Evolutionary conservation across 306 rosid species (phyloP), one percentile per base, ranked within the genome.

Genomic region (Vigna angularis): DNA sequence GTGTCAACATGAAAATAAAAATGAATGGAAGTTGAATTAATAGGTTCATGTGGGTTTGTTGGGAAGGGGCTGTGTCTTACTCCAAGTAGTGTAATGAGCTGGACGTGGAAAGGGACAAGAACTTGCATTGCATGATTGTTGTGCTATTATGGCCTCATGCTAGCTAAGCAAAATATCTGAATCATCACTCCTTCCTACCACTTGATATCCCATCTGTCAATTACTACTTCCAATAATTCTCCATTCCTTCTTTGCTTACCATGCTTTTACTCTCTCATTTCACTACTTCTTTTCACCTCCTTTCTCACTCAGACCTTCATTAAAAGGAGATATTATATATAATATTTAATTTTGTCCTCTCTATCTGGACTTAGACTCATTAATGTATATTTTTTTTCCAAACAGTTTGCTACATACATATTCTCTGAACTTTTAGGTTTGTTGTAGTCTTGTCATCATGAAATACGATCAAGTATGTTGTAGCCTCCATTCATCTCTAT

Each of bases 1-100:
- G 20, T 82, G 26, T 18, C 44, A 22, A 62, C 5, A 32, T 45
- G 68, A 8, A 72, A 69, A 65, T 40, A 45, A 36, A 76, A 16
- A 55, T 51, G 63, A 81, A 59, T 78, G 69, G 48, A 18, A 67
- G 70, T 78, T 30, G 74, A 84, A 81, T 89, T 81, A 89, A 87
- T 87, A 83, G 76, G 86, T 81, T 93, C 90, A 91, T 85, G 91
- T 89, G 94, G 83, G 89, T 81, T 84, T 89, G 91, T 82, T 86
- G 78, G 82, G 87, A 84, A 49, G 92, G 74, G 85, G 88, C 63
- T 80, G 83, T 86, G 90, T 85, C 93, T 79, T 90, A 69, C 77
- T 85, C 91, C 83, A 86, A 49, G 70, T 62, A 52, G 87, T 83
- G 76, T 12, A 51, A 84, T 88, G 96, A 90, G 96, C 93, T 93